Evolutionary conservation across 2,329 filamentous ascomycete species (phyloP).

Genomic region (Trichoderma sp.): DNA sequence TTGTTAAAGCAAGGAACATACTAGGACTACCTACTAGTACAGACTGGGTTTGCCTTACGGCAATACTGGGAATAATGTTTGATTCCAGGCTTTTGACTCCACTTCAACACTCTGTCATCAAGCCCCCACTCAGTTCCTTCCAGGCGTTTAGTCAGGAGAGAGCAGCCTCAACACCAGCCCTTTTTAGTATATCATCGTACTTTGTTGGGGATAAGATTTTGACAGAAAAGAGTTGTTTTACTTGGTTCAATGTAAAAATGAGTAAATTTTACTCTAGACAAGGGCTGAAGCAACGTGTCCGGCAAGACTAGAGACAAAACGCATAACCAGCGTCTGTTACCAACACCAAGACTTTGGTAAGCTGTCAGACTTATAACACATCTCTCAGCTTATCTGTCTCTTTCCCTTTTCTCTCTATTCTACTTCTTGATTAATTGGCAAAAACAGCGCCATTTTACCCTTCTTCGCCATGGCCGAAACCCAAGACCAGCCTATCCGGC

Average conservation of each 20-base stretch:
- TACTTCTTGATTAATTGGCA: neutral
- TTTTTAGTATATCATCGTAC: neutral
- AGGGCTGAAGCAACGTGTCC: neutral
- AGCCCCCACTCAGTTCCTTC: neutral
- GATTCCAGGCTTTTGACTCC: neutral
- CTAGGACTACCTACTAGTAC: too few species aligned
- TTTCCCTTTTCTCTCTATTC: neutral
- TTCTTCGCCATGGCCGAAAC: neutral
- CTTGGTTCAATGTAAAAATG: neutral
- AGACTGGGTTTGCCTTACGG: too few species aligned
- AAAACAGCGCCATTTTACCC: neutral
- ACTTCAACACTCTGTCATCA: neutral
- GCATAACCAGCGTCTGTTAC: neutral
- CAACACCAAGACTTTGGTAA: neutral
- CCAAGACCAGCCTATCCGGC: conserved; percentile 18
- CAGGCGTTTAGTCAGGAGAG: neutral
- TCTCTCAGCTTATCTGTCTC: neutral
- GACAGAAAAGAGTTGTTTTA: neutral
- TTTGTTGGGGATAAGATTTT: neutral
- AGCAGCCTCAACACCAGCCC: neutral
- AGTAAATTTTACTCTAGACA: too few species aligned
- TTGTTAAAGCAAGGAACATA: too few species aligned
- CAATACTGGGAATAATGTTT: too few species aligned
- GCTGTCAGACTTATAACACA: neutral
- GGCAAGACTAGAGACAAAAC: neutral